Conservation (phyloP, 805 yeast genomes). For the Blastobotrys robertii region DNA sequence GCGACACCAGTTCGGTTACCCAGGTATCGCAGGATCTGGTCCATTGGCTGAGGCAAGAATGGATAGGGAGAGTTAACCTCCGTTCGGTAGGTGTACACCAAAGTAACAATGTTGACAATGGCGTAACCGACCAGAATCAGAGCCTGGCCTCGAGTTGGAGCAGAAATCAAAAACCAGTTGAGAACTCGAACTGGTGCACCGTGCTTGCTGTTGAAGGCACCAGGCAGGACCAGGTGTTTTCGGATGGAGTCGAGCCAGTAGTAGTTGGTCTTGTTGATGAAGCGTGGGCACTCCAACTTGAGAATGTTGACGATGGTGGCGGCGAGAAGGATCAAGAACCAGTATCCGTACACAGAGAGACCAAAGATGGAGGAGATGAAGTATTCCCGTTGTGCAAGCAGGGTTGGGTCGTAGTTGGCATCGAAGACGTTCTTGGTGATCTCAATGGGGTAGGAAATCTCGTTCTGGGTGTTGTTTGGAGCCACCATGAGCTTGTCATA, state of each 20-base stretch:
- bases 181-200: constrained; percentile 2
- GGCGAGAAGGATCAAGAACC: constrained; percentile 21
- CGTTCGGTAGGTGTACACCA: constrained; percentile 10
- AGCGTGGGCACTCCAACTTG: constrained; percentile 15
- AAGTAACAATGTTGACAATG: constrained; percentile 21
- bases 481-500: constrained; percentile 22
- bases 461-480: constrained; percentile 4
- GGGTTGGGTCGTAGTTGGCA: background rate
- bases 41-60: background rate
- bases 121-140: constrained; percentile 26
- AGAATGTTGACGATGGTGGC: constrained; percentile 18
- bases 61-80: constrained; percentile 5
- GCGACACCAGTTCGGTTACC: constrained; percentile 34
- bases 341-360: constrained; percentile 20
- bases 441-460: too few relatives aligned
- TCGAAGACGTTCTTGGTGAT: too few relatives aligned
- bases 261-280: constrained; percentile 25
- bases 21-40: constrained; percentile 6
- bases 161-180: constrained; percentile 4
- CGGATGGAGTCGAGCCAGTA: constrained; percentile 5
- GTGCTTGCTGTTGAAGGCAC: constrained; percentile 20
- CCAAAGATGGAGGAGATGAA: constrained; percentile 6
- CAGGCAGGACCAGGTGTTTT: constrained; percentile 19
- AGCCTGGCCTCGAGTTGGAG: constrained; percentile 32
- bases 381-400: constrained; percentile 4